Base-by-base conservation (phyloP, 805 yeast genomes). In the Barnettozyma populi region DNA sequence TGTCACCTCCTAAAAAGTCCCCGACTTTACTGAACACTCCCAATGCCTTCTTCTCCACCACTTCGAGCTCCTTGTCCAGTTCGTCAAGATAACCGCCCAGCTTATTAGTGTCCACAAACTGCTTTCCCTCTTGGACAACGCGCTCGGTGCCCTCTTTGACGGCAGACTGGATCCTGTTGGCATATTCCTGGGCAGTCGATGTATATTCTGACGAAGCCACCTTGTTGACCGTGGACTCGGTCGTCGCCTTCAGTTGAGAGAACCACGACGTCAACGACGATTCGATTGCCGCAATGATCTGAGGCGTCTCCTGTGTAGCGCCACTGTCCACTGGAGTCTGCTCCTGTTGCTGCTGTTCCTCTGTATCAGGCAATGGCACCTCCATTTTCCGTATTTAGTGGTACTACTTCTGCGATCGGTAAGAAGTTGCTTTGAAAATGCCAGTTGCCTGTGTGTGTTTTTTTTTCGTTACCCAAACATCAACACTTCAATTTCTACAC, bases 61-160 rank as follows among this genome's bases (percentile, higher is more conserved):
- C 71, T 55, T 86, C 96, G 41, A 90, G 70, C 55, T 81, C 83
- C 53, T 77, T 68, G 63, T 90, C 97, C 51, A 90, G 72, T 7
- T 78, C 76, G 52, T 87, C 90, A 43, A 90, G 69, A 44, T 76
- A 79, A 41, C 73, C 74, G 55, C 85, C 88, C 7, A 90, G 82
- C 52, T 71, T 57, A 44, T 49, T 51, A 6, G 56, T 50, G 42
- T 64, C 61, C 10, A 44, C 53, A 16, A 71, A 45, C 31, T 61
- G 62, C 6, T 63, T 69, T 6, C 70, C 67, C 8, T 67, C 53
- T 18, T 71, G 70, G 14, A 71, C 56, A 21, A 59, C 68, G 8
- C 40, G 40, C 24, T 59, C 56, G 19, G 70, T 54, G 48, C 70
- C 50, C 25, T 50, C 60, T 51, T 48, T 61, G 10, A 37, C 40